Evolutionary conservation across 176 grass and related monocot genomes (phyloP).

Genomic region (Cocos nucifera): DNA sequence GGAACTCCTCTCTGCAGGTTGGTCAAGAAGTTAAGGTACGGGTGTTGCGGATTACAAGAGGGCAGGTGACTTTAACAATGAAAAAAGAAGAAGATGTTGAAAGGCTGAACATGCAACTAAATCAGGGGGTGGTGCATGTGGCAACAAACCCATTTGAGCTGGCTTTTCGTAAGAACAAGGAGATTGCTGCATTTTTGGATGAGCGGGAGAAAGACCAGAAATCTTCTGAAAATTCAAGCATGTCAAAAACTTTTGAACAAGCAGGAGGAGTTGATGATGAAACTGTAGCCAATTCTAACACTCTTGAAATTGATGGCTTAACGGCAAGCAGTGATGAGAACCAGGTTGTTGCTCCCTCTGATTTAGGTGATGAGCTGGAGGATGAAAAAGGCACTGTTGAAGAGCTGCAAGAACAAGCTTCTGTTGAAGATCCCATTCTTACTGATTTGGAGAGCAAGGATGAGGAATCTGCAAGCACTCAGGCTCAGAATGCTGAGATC

Average conservation of each 20-base stretch:
- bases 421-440: neutral
- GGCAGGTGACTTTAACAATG: conserved; percentile 74
- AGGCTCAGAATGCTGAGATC: conserved; percentile 14
- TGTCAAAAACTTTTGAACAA: conserved; percentile 2
- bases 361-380: conserved; percentile 19
- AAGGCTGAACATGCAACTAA: conserved; percentile 46
- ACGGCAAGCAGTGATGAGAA: conserved; percentile 9
- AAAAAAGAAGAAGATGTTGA: conserved; percentile 61
- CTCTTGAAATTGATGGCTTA: conserved; percentile 1
- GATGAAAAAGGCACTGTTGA: conserved; percentile 17
- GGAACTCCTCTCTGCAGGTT: conserved; percentile 45
- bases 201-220: conserved; percentile 31
- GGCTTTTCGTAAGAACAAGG: conserved; percentile 62
- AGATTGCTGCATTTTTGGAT: conserved; percentile 63
- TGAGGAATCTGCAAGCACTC: conserved; percentile 14
- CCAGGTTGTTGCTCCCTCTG: neutral
- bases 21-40: conserved; percentile 62
- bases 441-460: conserved; percentile 4
- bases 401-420: conserved; percentile 7
- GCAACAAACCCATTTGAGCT: conserved; percentile 46
- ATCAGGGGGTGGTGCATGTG: conserved; percentile 36
- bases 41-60: conserved; percentile 52
- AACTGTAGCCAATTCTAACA: conserved; percentile 5
- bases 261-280: conserved; percentile 22
- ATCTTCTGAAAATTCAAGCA: neutral